These are phyloP conservation scores for Hemisphaericaspora lyxosophila DNA, from an alignment of 1,139 yeast genomes.

Conservation along the genomic window DNA sequence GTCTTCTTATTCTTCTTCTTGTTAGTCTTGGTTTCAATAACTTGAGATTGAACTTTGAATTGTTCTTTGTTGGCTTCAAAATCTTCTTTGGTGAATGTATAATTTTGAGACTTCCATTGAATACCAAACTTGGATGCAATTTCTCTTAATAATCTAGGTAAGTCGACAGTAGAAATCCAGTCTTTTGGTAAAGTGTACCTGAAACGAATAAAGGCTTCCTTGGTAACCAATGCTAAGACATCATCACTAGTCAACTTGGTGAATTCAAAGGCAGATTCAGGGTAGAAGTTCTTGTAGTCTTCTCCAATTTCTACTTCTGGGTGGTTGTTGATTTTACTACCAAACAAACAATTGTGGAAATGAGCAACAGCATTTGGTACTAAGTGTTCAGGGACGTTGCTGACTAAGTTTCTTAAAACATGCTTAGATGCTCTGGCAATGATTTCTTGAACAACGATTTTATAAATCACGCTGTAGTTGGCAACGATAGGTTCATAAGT, in stretches of 20 bases:
- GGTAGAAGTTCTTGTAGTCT: constrained; percentile 43
- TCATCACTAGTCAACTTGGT: constrained; percentile 43
- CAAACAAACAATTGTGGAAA: constrained; percentile 72
- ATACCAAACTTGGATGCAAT: constrained; percentile 79
- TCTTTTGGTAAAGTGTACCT: constrained; percentile 54
- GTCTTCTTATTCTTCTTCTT: constrained; percentile 35
- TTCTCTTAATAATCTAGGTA: constrained; percentile 60
- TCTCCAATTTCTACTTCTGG: constrained; percentile 49
- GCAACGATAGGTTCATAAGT: constrained; percentile 44
- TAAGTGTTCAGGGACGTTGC: constrained; percentile 51
- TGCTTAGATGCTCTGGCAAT: constrained; percentile 80
- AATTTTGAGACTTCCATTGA: constrained; percentile 69
- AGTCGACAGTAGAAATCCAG: constrained; percentile 41
- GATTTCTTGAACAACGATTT: constrained; percentile 64
- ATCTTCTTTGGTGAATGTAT: constrained; percentile 48
- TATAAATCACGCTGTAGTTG: constrained; percentile 47
- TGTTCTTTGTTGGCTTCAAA: constrained; percentile 34
- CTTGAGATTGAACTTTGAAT: constrained; percentile 19
- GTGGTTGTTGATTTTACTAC: constrained; percentile 38
- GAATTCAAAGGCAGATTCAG: constrained; percentile 44
- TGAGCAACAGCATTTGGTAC: constrained; percentile 64
- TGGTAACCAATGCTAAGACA: constrained; percentile 43
- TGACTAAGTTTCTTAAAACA: constrained; percentile 53
- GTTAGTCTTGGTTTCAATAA: constrained; percentile 14
- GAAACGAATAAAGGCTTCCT: constrained; percentile 60